A percentile compares a stretch with the other conserved stretches of the same genome.
Conservation (phyloP, 441 rosid genomes). For the Brassica balearica region DNA sequence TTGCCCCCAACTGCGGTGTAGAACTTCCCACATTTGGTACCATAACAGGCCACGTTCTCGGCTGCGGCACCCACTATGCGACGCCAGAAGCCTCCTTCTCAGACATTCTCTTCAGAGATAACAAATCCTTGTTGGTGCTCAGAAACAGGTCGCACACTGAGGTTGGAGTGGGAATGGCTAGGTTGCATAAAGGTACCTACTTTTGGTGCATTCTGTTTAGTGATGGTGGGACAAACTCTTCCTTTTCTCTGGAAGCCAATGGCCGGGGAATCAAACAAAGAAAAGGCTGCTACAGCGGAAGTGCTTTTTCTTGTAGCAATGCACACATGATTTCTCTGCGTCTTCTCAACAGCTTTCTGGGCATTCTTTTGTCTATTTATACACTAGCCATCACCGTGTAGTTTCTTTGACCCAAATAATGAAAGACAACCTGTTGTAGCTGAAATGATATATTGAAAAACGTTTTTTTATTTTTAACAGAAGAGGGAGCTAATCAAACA, state of each 20-base stretch:
- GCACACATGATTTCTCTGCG: constrained; percentile 43
- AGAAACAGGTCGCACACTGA: constrained; percentile 66
- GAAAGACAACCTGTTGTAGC: constrained; percentile 68
- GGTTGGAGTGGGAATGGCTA: constrained; percentile 80
- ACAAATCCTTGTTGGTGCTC: constrained; percentile 51
- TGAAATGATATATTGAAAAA: not conserved
- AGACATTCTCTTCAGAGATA: constrained; percentile 64
- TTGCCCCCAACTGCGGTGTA: constrained; percentile 86
- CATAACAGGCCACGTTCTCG: constrained; percentile 75
- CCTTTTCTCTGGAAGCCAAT: constrained; percentile 76
- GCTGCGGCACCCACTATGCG: constrained; percentile 68
- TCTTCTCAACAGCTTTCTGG: constrained; percentile 33
- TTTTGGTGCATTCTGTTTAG: constrained; percentile 80
- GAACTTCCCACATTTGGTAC: constrained; percentile 78
- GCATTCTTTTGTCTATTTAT: constrained; percentile 40
- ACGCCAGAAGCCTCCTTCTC: constrained; percentile 67
- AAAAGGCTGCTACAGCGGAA: constrained; percentile 82
- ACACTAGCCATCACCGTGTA: constrained; percentile 68
- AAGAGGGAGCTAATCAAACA: too few relatives aligned
- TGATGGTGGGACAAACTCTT: constrained; percentile 58
- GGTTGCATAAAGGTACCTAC: constrained; percentile 66
- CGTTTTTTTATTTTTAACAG: not conserved
- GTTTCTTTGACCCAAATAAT: constrained; percentile 88
- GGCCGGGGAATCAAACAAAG: constrained; percentile 82
- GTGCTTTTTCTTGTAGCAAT: constrained; percentile 63